Evolutionary conservation across 2,329 filamentous ascomycete genomes (phyloP).

Genomic region (Lecanicillium sp.): DNA sequence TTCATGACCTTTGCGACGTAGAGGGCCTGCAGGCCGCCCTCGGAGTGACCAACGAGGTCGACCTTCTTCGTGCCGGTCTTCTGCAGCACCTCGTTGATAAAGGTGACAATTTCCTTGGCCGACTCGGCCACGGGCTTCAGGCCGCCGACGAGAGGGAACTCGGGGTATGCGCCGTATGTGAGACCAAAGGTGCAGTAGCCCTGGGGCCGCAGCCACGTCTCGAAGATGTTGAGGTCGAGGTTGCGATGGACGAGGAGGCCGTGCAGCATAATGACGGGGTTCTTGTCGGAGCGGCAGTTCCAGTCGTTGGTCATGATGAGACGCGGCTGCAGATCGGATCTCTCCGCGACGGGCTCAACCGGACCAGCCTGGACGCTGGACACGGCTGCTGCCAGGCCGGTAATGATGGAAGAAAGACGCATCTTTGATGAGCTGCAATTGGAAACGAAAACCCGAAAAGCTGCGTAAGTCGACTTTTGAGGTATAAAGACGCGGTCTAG

Average conservation of each 20-base stretch:
- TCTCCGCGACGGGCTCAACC: background rate
- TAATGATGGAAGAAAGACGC: background rate
- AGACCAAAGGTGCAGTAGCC: constrained; percentile 19
- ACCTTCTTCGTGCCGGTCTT: constrained; percentile 17
- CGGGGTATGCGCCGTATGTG: constrained; percentile 17
- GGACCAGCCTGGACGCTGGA: background rate
- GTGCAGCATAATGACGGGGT: constrained; percentile 20
- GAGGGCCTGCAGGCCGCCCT: constrained; percentile 19
- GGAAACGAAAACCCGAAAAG: too few species aligned
- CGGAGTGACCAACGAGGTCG: constrained; percentile 21
- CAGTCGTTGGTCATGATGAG: constrained; percentile 15
- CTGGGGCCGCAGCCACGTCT: constrained; percentile 14
- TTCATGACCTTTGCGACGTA: constrained; percentile 19
- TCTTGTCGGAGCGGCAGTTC: constrained; percentile 15
- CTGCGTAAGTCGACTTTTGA: too few species aligned
- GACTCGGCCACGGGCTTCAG: constrained; percentile 17
- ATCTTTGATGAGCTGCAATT: too few species aligned
- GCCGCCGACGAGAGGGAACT: constrained; percentile 18
- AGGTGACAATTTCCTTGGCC: constrained; percentile 16
- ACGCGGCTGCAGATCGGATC: background rate
- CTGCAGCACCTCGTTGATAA: constrained; percentile 15
- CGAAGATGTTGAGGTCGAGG: constrained; percentile 18
- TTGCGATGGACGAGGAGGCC: constrained; percentile 15
- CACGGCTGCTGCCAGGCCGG: background rate
- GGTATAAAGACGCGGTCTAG: too few species aligned